Base-by-base conservation (phyloP, 345 rosid genomes). In the Lagerstroemia speciosa region DNA sequence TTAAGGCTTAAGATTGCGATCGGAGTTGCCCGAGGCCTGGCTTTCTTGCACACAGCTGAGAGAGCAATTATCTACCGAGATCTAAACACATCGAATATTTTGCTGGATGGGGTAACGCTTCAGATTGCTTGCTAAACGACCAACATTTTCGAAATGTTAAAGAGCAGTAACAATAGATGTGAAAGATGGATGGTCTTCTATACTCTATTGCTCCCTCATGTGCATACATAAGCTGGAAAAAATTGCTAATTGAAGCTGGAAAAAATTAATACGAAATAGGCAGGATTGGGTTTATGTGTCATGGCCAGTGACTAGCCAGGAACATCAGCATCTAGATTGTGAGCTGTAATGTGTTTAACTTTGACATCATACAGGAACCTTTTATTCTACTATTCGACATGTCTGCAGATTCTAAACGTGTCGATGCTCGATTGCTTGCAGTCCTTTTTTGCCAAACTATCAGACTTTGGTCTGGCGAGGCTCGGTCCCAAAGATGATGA, bases 381-480 rank as follows among this genome's bases (percentile, higher is more conserved):
- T 17, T 62, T 22, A 24, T 55, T 55, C 27, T 22, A 26, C 1
- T 22, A 55, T 55, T 10, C 11, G 15, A 24, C 0, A 11, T n/a
- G 6, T 22, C 31, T 5, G 19, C 12, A 27, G 63, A 27, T 58
- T 14, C 33, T 30, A 26, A 20, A 26, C 3, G 11, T 27, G 62
- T 30, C 14, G 19, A 64, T 67, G 41, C 34, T 24, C 8, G 26
- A 37, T 48, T 55, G 0, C 26, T 48, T 45, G 34, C 71, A 72
- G 75, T 30, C 10, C 41, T 60, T 58, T 50, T 37, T 29, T 26
- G 71, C 71, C n/a, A 72, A 45, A 67, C 48, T 72, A 43, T 67
- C 75, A 33, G 75, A 72, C 41, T 72, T 72, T 61, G 75, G 75
- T 22, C 67, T 72, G 67, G 75, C 75, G 17, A 72, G 37, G 46